Conservation (phyloP, 1,284 basidiomycete species). For the Melampsora larici-populina region DNA sequence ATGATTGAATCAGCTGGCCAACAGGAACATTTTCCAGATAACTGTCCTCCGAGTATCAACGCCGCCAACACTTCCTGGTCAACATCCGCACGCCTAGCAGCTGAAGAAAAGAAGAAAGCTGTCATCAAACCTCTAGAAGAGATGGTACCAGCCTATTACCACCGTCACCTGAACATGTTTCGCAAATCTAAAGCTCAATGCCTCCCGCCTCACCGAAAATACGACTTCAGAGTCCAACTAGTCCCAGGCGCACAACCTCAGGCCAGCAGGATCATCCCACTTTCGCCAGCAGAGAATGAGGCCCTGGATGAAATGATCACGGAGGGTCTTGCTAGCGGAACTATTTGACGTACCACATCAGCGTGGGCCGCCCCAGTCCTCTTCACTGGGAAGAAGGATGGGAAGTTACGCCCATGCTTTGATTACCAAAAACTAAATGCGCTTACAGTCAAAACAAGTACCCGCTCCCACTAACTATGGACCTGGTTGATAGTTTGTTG, state of each 20-base stretch:
- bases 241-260: background rate
- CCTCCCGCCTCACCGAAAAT: background rate
- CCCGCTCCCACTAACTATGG: slow-evolving; percentile 51
- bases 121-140: background rate
- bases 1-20: too few relatives aligned
- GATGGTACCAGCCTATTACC: background rate
- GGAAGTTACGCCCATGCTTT: background rate
- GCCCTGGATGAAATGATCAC: background rate
- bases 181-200: background rate
- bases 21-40: too few relatives aligned
- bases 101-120: too few relatives aligned
- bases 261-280: too few relatives aligned
- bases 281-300: background rate
- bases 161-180: background rate
- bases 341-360: background rate
- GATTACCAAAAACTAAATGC: slow-evolving; percentile 46
- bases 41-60: too few relatives aligned
- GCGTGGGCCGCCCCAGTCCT: slow-evolving; percentile 46
- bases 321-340: background rate
- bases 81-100: background rate
- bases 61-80: slow-evolving; percentile 1
- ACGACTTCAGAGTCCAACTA: background rate
- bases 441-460: slow-evolving; percentile 45
- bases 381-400: too few relatives aligned
- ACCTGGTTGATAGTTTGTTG: slow-evolving; percentile 43